Conservation (phyloP, 83 land plant species). For the Thuja plicata region DNA sequence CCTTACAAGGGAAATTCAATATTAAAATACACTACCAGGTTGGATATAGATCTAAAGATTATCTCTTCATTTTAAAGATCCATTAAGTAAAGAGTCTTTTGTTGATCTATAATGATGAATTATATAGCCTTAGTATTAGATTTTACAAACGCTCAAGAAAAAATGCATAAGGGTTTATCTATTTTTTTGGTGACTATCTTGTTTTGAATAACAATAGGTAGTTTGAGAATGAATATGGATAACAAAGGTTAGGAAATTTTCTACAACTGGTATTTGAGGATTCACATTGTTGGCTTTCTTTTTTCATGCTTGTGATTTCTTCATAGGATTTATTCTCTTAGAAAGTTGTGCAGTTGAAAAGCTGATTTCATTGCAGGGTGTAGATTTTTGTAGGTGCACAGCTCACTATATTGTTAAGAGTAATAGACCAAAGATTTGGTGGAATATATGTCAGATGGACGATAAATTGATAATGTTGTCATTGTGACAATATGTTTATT, state of each 20-base stretch:
- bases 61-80: background rate
- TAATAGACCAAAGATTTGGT: background rate
- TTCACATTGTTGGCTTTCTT: background rate
- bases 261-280: background rate
- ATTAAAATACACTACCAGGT: constrained; percentile 33
- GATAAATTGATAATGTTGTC: background rate
- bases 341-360: background rate
- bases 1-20: constrained; percentile 20
- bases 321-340: background rate
- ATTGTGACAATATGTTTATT: background rate
- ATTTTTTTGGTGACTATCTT: background rate
- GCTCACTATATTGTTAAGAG: background rate
- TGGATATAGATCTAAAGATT: background rate
- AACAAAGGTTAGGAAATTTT: background rate
- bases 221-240: background rate
- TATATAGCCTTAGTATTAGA: background rate
- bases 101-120: background rate
- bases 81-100: background rate
- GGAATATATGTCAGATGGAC: background rate
- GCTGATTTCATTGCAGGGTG: background rate
- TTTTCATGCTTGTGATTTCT: background rate
- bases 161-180: background rate
- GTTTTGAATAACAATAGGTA: background rate
- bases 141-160: background rate
- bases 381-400: background rate